Evolutionary conservation across 208 protist species (phyloP), one percentile per base, ranked within the genome.

Genomic region (Leptomonas seymouri): DNA sequence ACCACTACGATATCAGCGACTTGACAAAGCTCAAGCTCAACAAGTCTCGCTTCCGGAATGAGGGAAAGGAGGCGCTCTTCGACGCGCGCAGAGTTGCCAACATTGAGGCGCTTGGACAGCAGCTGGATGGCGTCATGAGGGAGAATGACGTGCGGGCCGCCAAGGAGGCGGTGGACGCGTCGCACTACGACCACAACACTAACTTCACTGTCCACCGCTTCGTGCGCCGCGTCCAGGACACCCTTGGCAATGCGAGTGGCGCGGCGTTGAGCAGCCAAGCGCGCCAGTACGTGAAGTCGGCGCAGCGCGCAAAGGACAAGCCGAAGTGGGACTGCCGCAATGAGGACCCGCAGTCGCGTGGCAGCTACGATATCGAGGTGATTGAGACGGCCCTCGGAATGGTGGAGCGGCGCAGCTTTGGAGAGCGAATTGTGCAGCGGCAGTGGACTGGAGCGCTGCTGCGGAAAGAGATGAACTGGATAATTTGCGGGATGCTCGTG

Each of bases 311-410:
- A 20, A 64, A 54, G 46, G 48, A 66, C 7, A 71, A 49, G 27
- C n/a, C 48, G 3, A 82, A 77, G 71, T 94, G 89, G 89, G 89
- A 92, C 64, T 92, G 85, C 71, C 83, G 89, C 59, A 92, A 94
- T 69, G 86, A 94, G 66, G 86, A 91, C 62, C 89, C 89, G 21
- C 67, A 78, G 55, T 85, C 78, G 27, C 75, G 85, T 2, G 77
- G 81, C 20, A 72, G 49, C 42, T 90, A 87, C 50, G 89, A 92
- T 54, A 76, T 90, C 48, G 73, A 76, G 39, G 82, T 90, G 49
- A 89, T 94, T 51, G 85, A 90, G 66, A 78, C 78, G 25, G 85
- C 85, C n/a, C 70, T 94, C n/a, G 84, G 88, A 14, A 76, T 81
- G 59, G 56, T 65, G 18, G 85, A 89, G 70, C 88, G 79, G 31